Evolutionary conservation across 1,284 basidiomycete species (phyloP), one percentile per base, ranked within the genome.

Genomic region (Ganoderma boninense): DNA sequence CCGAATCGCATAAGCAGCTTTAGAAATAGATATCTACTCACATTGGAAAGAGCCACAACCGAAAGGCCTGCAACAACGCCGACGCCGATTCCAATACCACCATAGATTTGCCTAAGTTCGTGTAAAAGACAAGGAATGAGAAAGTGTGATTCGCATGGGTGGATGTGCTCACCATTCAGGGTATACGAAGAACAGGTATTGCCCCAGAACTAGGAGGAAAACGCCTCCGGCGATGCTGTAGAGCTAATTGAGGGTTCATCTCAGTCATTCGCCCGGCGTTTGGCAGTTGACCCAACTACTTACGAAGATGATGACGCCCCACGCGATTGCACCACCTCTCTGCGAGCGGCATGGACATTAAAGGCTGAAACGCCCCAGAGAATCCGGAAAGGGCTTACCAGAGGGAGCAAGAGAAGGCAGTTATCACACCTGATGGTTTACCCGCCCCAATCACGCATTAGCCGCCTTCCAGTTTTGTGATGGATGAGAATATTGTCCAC

Each of bases 271-370:
- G 64, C 49, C 62, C 56, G 65, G 4, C 13, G 54, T 65, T n/a
- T 64, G 32, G 44, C 59, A 23, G 13, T 11, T 7, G 40, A 20
- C 18, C 4, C 60, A 67, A 40, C 54, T 65, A 81, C 86, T 75
- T 80, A 92, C 91, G 72, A 87, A 84, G 73, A 95, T 89, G 75
- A 90, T 75, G 70, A 89, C 83, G 73, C 84, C 89, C 92, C 91
- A 94, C 59, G 89, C 91, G 75, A 94, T 94, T 67, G 92, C 91
- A 78, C 92, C 92, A 80, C 83, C 88, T 77, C 90, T 86, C 90
- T 92, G 75, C 66, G 29, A 57, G 32, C 54, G 29, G 54, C 26
- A 14, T 57, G 4, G 29, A 40, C 43, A 49, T 35, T 56, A 35
- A n/a, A 64, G n/a, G 32, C 42, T 43, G 54, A 29, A 26, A 20